Evolutionary conservation across 1,284 basidiomycete genomes (phyloP), one percentile per base, ranked within the genome.

Genomic region (Apiotrichum brassicae): DNA sequence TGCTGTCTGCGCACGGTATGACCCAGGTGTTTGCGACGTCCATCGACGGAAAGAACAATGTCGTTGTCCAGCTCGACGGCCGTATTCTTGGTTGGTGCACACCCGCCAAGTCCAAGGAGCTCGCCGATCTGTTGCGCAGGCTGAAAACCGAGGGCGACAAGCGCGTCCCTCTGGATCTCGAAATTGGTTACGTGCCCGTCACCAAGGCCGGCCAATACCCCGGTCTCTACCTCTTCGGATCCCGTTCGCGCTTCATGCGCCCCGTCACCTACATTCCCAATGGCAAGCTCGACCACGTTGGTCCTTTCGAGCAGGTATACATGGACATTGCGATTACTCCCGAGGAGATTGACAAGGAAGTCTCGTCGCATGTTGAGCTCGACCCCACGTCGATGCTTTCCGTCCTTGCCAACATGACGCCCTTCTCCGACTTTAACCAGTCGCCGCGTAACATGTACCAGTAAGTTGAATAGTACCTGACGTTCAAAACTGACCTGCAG

Each of bases 271-370:
- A 87, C 72, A 75, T 98, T 38, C 76, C 79, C 53, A 98, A 97
- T 70, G 85, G 84, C 46, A 80, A 81, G 59, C 80, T 86, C 59
- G 95, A 99, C 71, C 87, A 88, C 70, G 80, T 98, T 44, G 95
- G 95, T 3, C 82, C 94, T 2, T 99, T 98, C 62, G 95, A 99
- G 74, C 95, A 99, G 75, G 95, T 98, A 11, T 99, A 98, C 73
- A 93, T 98, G 87, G 89, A 99, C 70, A 88, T 99, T 65, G 94
- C 95, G 0, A 87, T 91, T 67, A 88, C 83, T 48, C 84, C 84
- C 5, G 85, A 86, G 61, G 95, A 97, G 71, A 84, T 97, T 45
- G 88, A 95, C 59, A 74, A 78, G 41, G 83, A 80, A 16, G 78
- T 90, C 5, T 86, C 90, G 7, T 85, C 86, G 1, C 95, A 99